Conservation (phyloP, 2,329 filamentous ascomycete genomes). For the Aspergillus chevalieri region DNA sequence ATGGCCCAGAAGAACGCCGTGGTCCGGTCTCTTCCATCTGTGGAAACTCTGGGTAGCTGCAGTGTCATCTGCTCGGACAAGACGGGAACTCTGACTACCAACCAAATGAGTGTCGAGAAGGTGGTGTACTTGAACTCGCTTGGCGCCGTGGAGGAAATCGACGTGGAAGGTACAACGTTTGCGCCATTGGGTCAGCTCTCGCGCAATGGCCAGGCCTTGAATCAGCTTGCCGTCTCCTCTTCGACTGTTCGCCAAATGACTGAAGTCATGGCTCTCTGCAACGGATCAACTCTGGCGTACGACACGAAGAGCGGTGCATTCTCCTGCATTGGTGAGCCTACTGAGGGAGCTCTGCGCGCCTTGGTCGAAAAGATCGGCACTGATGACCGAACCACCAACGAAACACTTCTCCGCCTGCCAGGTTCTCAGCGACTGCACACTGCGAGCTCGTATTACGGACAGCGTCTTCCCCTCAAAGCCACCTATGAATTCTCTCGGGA, state of each 20-base stretch:
- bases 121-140: slow-evolving; percentile 73
- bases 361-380: slow-evolving; percentile 93
- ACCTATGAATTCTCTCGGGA: slow-evolving; percentile 97
- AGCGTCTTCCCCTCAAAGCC: slow-evolving; percentile 65
- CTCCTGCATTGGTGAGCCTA: slow-evolving; percentile 85
- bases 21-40: slow-evolving; percentile 89
- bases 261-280: slow-evolving; percentile 70
- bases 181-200: slow-evolving; percentile 71
- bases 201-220: slow-evolving; percentile 60
- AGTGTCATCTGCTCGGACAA: slow-evolving; percentile 99
- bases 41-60: slow-evolving; percentile 97
- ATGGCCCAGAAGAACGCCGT: slow-evolving; percentile 99
- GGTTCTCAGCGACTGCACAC: slow-evolving; percentile 64
- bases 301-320: slow-evolving; percentile 69
- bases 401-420: slow-evolving; percentile 42
- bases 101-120: slow-evolving; percentile 98
- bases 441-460: slow-evolving; percentile 79
- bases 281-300: slow-evolving; percentile 77
- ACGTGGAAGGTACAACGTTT: slow-evolving; percentile 90
- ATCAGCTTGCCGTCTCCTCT: slow-evolving; percentile 64
- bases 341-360: slow-evolving; percentile 85
- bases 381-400: slow-evolving; percentile 57
- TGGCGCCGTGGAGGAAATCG: slow-evolving; percentile 73
- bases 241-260: slow-evolving; percentile 72
- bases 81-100: slow-evolving; percentile 94